Conservation (phyloP, 805 yeast species). For the Metschnikowia dekortorum region DNA sequence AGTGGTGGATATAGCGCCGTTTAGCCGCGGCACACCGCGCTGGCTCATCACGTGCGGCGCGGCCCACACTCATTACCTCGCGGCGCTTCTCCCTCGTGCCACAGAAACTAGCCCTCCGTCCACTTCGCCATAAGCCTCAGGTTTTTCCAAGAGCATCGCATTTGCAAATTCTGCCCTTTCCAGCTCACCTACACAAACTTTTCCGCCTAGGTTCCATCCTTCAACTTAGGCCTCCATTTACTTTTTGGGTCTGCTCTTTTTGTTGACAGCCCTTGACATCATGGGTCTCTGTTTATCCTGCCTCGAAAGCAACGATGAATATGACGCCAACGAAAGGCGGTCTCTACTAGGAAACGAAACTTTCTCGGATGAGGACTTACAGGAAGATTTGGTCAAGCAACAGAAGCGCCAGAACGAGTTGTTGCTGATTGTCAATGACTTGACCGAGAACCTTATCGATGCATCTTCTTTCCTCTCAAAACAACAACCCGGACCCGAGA, state of each 20-base stretch:
- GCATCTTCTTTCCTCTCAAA: conserved; percentile 28
- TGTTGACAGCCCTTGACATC: background rate
- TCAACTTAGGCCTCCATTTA: no score
- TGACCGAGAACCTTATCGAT: conserved; percentile 32
- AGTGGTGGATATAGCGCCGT: background rate
- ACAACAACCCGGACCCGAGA: conserved; percentile 4
- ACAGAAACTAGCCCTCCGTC: no score
- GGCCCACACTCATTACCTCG: background rate
- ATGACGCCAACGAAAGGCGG: conserved; percentile 37
- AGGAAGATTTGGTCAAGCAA: conserved; percentile 35
- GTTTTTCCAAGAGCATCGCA: no score
- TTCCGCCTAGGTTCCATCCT: no score
- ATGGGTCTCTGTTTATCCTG: conserved; percentile 53
- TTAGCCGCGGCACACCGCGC: background rate
- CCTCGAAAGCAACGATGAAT: conserved; percentile 30
- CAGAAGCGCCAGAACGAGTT: conserved; percentile 45
- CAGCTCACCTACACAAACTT: no score
- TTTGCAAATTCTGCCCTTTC: no score
- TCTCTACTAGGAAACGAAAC: conserved; percentile 26
- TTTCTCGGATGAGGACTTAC: conserved; percentile 31
- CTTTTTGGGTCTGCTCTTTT: background rate
- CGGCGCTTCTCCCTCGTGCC: no score
- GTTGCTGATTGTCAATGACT: conserved; percentile 42
- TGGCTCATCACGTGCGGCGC: background rate
- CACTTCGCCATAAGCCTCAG: no score